Percentiles rank a stretch among this genome's conserved stretches.
Conservation (phyloP, 208 protist genomes). For the Trypanosoma brucei region DNA sequence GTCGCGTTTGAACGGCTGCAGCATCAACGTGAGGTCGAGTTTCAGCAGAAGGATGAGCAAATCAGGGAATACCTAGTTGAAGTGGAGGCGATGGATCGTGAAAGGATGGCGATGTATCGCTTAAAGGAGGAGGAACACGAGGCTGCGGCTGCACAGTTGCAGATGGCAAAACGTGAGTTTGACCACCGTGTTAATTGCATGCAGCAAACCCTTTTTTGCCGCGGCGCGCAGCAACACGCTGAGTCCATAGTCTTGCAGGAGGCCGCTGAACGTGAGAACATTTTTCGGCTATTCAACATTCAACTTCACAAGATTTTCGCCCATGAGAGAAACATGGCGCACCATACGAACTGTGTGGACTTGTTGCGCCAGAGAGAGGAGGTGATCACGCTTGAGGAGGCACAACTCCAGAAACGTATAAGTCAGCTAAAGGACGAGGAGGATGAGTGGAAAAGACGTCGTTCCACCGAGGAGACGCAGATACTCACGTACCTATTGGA, state of each 20-base stretch:
- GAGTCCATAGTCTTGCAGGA: slow-evolving; percentile 27
- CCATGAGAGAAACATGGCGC: background rate
- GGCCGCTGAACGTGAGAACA: slow-evolving; percentile 34
- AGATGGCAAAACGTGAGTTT: slow-evolving; percentile 11
- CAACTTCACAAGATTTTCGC: slow-evolving; percentile 11
- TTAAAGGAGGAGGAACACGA: slow-evolving; percentile 33
- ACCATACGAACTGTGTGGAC: background rate
- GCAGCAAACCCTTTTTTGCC: slow-evolving; percentile 29
- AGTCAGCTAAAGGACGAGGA: slow-evolving; percentile 15
- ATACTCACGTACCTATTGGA: slow-evolving; percentile 49
- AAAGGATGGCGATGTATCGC: slow-evolving; percentile 32
- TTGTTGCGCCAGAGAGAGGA: background rate
- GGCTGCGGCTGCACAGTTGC: slow-evolving; percentile 29
- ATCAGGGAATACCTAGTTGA: slow-evolving; percentile 49
- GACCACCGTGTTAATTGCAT: slow-evolving; percentile 20
- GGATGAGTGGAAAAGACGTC: slow-evolving; percentile 13
- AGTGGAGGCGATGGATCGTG: slow-evolving; percentile 44
- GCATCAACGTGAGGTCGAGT: slow-evolving; percentile 21
- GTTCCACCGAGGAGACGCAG: slow-evolving; percentile 45
- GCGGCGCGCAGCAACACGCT: slow-evolving; percentile 28
- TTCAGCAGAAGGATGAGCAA: slow-evolving; percentile 35
- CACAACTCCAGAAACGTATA: slow-evolving; percentile 5
- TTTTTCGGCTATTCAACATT: slow-evolving; percentile 20
- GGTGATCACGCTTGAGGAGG: background rate
- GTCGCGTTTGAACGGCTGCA: slow-evolving; percentile 30